These are phyloP conservation scores for Flaveria robusta DNA, from an alignment of 129 eudicot species.

Conservation along the genomic window DNA sequence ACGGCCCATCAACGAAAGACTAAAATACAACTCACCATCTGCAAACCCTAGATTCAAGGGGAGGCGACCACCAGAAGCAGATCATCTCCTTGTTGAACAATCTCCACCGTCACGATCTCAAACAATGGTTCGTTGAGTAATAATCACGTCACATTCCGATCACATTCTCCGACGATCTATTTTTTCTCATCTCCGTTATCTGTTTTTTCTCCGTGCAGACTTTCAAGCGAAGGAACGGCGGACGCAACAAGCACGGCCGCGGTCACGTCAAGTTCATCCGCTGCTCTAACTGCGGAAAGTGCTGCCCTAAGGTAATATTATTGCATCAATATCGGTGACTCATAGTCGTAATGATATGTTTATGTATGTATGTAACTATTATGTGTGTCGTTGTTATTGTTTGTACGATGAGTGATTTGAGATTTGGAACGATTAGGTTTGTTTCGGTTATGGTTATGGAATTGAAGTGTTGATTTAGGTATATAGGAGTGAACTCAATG, in stretches of 20 bases:
- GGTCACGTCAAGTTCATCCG: constrained; percentile 78
- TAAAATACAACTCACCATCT: not conserved
- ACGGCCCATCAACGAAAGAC: constrained; percentile 12
- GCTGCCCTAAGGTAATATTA: constrained; percentile 71
- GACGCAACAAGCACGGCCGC: constrained; percentile 90
- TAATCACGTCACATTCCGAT: not conserved
- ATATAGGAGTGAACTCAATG: not conserved
- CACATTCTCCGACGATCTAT: not conserved
- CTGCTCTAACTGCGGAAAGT: constrained; percentile 86
- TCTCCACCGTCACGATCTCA: not conserved
- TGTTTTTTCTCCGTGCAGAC: constrained; percentile 48
- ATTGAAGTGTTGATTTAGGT: not conserved
- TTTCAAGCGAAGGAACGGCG: constrained; percentile 84
- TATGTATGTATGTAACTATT: not conserved
- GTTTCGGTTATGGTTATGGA: not conserved
- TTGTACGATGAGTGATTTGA: not conserved
- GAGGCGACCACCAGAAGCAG: constrained; percentile 15
- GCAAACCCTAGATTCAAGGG: constrained; percentile 32
- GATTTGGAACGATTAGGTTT: not conserved
- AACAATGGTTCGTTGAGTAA: constrained; percentile 26
- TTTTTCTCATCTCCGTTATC: not conserved
- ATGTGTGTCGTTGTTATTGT: not conserved
- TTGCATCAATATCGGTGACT: too few relatives aligned
- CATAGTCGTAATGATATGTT: not conserved
- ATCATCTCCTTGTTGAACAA: not conserved